Percentiles rank a stretch among this genome's conserved stretches.
Conservation (phyloP, 1,284 basidiomycete species). For the Fomitopsis palustris region DNA sequence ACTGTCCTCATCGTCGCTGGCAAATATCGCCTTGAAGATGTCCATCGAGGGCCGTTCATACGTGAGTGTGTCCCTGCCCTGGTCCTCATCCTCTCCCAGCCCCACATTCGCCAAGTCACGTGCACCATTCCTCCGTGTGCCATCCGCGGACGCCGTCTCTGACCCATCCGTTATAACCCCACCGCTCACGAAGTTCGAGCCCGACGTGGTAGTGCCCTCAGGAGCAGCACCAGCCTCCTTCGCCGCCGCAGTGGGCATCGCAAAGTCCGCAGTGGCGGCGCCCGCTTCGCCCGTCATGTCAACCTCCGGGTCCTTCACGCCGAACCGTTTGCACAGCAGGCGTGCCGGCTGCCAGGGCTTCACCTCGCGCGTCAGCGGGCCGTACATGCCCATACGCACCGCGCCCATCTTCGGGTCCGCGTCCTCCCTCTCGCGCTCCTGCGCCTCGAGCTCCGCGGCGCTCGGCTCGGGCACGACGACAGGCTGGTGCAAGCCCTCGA, state of each 20-base stretch:
- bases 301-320: constrained; percentile 78
- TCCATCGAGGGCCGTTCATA: constrained; percentile 87
- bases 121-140: constrained; percentile 27
- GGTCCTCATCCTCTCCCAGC: constrained; percentile 82
- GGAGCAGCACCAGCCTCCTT: constrained; percentile 13
- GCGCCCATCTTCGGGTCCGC: constrained; percentile 78
- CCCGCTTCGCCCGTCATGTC: constrained; percentile 19
- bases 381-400: constrained; percentile 84
- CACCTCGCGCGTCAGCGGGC: constrained; percentile 75
- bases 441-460: constrained; percentile 21
- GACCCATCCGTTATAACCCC: constrained; percentile 22
- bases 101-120: constrained; percentile 77
- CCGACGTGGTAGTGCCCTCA: constrained; percentile 13
- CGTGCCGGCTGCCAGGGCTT: constrained; percentile 76
- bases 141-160: constrained; percentile 7
- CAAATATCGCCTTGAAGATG: constrained; percentile 94
- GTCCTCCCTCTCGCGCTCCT: constrained; percentile 41
- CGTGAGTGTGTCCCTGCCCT: constrained; percentile 82
- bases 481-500: constrained; percentile 75
- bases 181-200: constrained; percentile 13
- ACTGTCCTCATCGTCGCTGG: constrained; percentile 82
- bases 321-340: constrained; percentile 92
- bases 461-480: constrained; percentile 34
- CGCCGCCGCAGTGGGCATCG: constrained; percentile 14
- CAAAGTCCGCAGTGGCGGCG: constrained; percentile 15